A percentile compares a stretch with the other conserved stretches of the same genome.
These are phyloP conservation scores for Xylariaceae sp. DNA, from an alignment of 2,329 filamentous ascomycete genomes.

Conservation along the genomic window DNA sequence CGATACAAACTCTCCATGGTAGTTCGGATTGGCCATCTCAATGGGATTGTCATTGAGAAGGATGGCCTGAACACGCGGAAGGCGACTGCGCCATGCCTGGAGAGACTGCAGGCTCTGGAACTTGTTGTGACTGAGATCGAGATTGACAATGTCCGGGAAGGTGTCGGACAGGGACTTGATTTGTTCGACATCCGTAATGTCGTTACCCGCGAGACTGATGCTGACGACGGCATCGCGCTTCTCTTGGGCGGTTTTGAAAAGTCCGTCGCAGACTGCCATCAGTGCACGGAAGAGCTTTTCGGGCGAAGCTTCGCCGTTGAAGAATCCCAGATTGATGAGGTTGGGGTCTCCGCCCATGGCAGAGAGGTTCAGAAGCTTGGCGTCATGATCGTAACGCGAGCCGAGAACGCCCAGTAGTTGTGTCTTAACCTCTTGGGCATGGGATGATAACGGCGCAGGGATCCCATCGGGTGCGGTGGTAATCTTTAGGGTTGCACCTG, in stretches of 20 bases:
- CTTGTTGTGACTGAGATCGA: slow-evolving; percentile 82
- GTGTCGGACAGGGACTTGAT: slow-evolving; percentile 72
- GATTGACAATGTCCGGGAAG: slow-evolving; percentile 79
- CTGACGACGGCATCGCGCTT: slow-evolving; percentile 76
- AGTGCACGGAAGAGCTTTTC: slow-evolving; percentile 89
- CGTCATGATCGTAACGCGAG: slow-evolving; percentile 63
- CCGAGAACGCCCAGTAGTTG: slow-evolving; percentile 67
- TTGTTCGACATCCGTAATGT: slow-evolving; percentile 63
- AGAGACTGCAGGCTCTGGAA: slow-evolving; percentile 64
- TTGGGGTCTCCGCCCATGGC: slow-evolving; percentile 66
- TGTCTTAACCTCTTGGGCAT: slow-evolving; percentile 57
- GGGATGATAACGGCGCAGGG: slow-evolving; percentile 45
- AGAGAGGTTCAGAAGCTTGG: slow-evolving; percentile 81
- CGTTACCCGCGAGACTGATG: slow-evolving; percentile 76
- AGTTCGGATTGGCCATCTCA: slow-evolving; percentile 52
- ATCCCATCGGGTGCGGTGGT: slow-evolving; percentile 41
- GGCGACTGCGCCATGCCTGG: slow-evolving; percentile 71
- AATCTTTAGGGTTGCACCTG: slow-evolving; percentile 56
- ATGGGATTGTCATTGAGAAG: slow-evolving; percentile 75
- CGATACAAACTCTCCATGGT: slow-evolving; percentile 62
- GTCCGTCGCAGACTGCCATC: slow-evolving; percentile 76
- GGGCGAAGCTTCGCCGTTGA: slow-evolving; percentile 63
- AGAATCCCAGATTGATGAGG: slow-evolving; percentile 69
- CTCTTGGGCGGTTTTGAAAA: slow-evolving; percentile 66
- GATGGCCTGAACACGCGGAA: slow-evolving; percentile 73